Percentiles rank a stretch among this genome's conserved stretches.
phyloP scores from a whole-genome alignment of 2,329 filamentous ascomycete genomes.

The Ceratocystiopsis sp. region DNA sequence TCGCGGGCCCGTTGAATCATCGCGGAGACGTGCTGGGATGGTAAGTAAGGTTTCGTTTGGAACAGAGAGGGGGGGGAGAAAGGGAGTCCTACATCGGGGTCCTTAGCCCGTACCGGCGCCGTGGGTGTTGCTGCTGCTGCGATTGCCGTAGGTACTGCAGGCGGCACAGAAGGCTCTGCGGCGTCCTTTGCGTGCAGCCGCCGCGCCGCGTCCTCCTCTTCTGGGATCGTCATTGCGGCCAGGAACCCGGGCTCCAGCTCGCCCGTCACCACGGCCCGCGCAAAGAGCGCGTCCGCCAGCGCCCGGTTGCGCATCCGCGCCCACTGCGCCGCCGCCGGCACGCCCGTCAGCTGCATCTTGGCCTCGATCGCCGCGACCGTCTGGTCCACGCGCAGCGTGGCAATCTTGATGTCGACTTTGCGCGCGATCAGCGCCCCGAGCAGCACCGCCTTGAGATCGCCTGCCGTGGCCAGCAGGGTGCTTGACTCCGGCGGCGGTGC shows the following conservation, averaged over 20 bases:
- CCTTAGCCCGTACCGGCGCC: not conserved
- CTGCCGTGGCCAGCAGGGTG: too few species aligned
- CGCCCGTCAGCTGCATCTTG: too few species aligned
- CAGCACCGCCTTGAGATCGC: too few species aligned
- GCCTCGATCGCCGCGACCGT: too few species aligned
- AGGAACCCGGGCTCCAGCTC: not conserved
- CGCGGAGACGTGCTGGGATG: too few species aligned
- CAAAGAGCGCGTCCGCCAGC: not conserved
- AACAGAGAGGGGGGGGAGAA: not conserved
- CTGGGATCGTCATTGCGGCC: not conserved
- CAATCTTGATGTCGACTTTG: too few species aligned
- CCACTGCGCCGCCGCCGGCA: not conserved
- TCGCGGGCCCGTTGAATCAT: too few species aligned
- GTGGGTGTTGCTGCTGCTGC: not conserved
- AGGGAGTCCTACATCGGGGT: constrained; percentile 5
- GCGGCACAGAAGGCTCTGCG: not conserved
- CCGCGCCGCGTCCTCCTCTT: not conserved
- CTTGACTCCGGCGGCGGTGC: too few species aligned
- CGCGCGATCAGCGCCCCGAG: too few species aligned
- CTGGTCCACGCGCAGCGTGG: too few species aligned
- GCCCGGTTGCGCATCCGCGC: not conserved
- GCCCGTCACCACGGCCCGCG: not conserved
- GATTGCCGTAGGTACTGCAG: not conserved
- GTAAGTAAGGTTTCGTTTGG: not conserved
- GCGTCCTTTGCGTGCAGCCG: not conserved